Evolutionary conservation across 75 land plant genomes (phyloP), one percentile per base, ranked within the genome.

Genomic region (Selaginella tamariscina): DNA sequence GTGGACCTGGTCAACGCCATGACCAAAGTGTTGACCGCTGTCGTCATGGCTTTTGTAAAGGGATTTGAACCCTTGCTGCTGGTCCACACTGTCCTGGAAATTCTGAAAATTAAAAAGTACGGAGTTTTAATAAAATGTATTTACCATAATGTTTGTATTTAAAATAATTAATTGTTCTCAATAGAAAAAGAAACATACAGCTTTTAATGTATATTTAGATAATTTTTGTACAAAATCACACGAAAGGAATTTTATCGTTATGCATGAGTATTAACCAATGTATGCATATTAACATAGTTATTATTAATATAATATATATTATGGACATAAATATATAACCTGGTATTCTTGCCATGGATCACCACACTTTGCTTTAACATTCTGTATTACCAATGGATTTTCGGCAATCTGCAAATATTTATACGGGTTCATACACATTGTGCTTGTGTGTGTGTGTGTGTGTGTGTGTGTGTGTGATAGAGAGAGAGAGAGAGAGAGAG

Each of bases 321-420:
- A n/a, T n/a, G n/a, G n/a, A n/a, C n/a, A n/a, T n/a, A n/a, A n/a
- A n/a, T n/a, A n/a, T n/a, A n/a, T n/a, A 39, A 39, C 49, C 49
- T 39, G 49, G 15, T 5, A 39, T 5, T 39, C 49, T 15, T 39
- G 49, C 49, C 49, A 39, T 39, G 49, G 49, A 39, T 39, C 49
- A 5, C 49, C 79, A n/a, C 73, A 77, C 32, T 70, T 68, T 33
- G 79, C 56, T 54, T 69, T 69, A 29, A 77, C 74, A 27, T 66
- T 67, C 28, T 77, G 79, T 30, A 77, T 65, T 21, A 77, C 29
- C 20, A 56, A 39, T 31, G 68, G 67, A 49, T 76, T 75, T 32
- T 77, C 79, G 29, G 79, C 71, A 22, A 77, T 77, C 79, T 77
- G 69, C 56, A 28, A 44, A 24, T 32, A 39, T n/a, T n/a, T n/a